Conservation (phyloP, 176 grass and related monocot species). For the Cenchrus fungigraminus region DNA sequence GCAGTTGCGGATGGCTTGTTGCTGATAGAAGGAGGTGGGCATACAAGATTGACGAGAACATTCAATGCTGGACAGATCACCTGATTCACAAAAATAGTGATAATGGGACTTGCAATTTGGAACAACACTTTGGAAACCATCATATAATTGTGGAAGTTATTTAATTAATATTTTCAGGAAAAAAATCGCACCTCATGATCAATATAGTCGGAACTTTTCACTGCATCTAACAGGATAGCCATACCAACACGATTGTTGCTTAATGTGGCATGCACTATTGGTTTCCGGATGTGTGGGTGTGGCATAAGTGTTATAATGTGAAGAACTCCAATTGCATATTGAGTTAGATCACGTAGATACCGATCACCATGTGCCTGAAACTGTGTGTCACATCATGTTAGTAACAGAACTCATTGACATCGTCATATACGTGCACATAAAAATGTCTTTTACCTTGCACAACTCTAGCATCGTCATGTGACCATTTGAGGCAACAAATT, state of each 20-base stretch:
- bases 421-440: background rate
- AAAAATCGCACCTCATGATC: slow-evolving; percentile 81
- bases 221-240: slow-evolving; percentile 79
- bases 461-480: slow-evolving; percentile 90
- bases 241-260: slow-evolving; percentile 91
- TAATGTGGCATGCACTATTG: slow-evolving; percentile 84
- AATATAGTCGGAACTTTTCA: slow-evolving; percentile 78
- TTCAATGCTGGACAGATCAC: slow-evolving; percentile 93
- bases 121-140: slow-evolving; percentile 13
- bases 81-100: slow-evolving; percentile 44
- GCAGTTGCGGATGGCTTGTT: slow-evolving; percentile 67
- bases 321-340: slow-evolving; percentile 95
- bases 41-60: slow-evolving; percentile 97
- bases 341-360: slow-evolving; percentile 89
- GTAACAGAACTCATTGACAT: slow-evolving; percentile 7
- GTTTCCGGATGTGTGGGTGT: slow-evolving; percentile 68
- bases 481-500: slow-evolving; percentile 87
- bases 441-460: slow-evolving; percentile 71
- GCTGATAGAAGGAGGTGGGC: slow-evolving; percentile 95
- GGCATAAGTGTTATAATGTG: slow-evolving; percentile 93
- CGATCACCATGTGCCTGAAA: slow-evolving; percentile 81
- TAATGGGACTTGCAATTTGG: background rate
- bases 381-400: slow-evolving; percentile 33
- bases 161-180: slow-evolving; percentile 44
- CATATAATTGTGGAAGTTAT: slow-evolving; percentile 10